Evolutionary conservation across 169 alveolate genomes (phyloP).

Genomic region (Plasmodium gaboni): DNA sequence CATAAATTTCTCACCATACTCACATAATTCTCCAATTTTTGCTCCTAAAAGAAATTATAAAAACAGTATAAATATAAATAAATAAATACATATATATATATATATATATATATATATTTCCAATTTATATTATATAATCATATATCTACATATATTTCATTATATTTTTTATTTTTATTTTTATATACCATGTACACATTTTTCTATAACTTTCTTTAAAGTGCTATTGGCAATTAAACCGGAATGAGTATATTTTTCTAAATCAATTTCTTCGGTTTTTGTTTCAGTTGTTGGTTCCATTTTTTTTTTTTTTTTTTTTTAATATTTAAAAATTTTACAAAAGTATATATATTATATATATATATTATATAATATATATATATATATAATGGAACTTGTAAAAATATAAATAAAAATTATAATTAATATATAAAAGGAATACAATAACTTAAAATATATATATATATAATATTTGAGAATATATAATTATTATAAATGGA

Average conservation of each 20-base stretch:
- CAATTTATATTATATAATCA: neutral
- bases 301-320: constrained; percentile 1
- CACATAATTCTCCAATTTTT: constrained; percentile 38
- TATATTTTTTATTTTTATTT: neutral
- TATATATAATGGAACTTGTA: neutral
- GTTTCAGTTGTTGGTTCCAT: constrained; percentile 55
- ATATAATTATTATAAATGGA: too few species aligned
- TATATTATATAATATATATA: too few species aligned
- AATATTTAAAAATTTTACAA: neutral
- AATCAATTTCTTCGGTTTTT: constrained; percentile 59
- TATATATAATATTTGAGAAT: too few species aligned
- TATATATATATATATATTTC: neutral
- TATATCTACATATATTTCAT: neutral
- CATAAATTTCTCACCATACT: constrained; percentile 56
- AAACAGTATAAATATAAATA: neutral
- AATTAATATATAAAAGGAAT: neutral
- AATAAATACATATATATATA: neutral
- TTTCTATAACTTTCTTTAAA: constrained; percentile 54
- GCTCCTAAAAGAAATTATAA: constrained; percentile 28
- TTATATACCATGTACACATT: constrained; percentile 49
- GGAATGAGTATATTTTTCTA: constrained; percentile 53
- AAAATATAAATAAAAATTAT: neutral
- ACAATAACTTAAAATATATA: neutral
- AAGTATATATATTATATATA: too few species aligned
- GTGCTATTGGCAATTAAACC: constrained; percentile 63